A percentile compares a stretch with the other conserved stretches of the same genome.
phyloP scores from a whole-genome alignment of 371 early-diverging fungal genomes.

The Haplosporangium sp. region DNA sequence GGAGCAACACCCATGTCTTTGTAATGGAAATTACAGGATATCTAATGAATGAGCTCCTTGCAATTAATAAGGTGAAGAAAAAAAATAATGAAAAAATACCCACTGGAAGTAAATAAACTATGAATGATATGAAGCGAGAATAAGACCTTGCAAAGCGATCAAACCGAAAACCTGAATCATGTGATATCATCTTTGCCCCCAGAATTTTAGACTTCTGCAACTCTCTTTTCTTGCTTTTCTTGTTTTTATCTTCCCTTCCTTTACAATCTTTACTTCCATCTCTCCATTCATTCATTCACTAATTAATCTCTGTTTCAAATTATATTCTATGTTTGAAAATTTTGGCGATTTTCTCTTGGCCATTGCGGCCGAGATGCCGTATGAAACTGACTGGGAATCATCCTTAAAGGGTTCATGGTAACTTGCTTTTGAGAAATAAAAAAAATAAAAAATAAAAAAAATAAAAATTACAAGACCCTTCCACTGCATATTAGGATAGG shows the following conservation, averaged over 20 bases:
- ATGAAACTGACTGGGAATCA: slow-evolving; percentile 66
- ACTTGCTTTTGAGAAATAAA: not conserved
- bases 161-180: too few relatives aligned
- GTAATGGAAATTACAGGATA: not conserved
- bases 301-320: not conserved
- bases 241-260: not conserved
- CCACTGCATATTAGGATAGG: too few relatives aligned
- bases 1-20: slow-evolving; percentile 47
- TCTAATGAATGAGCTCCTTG: not conserved
- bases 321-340: slow-evolving; percentile 47
- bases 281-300: not conserved
- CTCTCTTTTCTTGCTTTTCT: not conserved
- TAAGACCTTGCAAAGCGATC: too few relatives aligned
- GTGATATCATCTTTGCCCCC: too few relatives aligned
- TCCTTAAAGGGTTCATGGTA: slow-evolving; percentile 70
- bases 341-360: slow-evolving; percentile 50
- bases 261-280: not conserved
- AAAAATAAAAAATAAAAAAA: not conserved
- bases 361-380: slow-evolving; percentile 66
- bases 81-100: not conserved
- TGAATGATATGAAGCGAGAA: not conserved
- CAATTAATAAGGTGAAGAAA: not conserved
- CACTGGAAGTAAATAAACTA: not conserved
- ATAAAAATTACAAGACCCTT: too few relatives aligned
- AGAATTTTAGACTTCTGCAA: not conserved